Evolutionary conservation across 768 basidiomycete species (phyloP).

Genomic region (Kwoniella mangroviensis): DNA sequence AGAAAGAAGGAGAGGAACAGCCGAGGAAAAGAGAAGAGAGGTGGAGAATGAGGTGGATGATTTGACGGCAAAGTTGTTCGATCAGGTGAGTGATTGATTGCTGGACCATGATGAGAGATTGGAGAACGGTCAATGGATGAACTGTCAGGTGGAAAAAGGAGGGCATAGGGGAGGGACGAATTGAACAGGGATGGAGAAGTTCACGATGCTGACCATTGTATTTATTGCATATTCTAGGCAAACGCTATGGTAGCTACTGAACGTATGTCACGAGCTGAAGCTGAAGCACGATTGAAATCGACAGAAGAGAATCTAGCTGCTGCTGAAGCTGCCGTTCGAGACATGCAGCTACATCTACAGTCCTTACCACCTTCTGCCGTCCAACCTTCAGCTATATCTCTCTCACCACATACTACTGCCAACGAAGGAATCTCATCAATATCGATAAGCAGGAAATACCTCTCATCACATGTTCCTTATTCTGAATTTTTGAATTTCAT

Average conservation of each 20-base stretch:
- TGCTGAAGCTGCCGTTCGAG: constrained; percentile 83
- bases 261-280: constrained; percentile 69
- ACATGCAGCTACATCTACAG: constrained; percentile 87
- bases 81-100: constrained; percentile 55
- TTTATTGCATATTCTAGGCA: constrained; percentile 63
- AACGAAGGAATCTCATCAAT: not conserved
- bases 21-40: constrained; percentile 75
- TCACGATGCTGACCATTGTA: not conserved
- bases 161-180: not conserved
- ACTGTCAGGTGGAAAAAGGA: not conserved
- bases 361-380: constrained; percentile 59
- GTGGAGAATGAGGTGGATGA: constrained; percentile 96
- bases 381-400: not conserved
- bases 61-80: constrained; percentile 85
- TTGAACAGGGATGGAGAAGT: not conserved
- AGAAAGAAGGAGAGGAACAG: constrained; percentile 85
- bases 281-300: constrained; percentile 73
- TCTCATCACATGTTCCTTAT: constrained; percentile 73
- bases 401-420: not conserved
- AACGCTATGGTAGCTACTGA: constrained; percentile 99
- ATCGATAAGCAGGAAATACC: constrained; percentile 30
- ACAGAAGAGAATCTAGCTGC: constrained; percentile 76
- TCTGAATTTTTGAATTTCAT: constrained; percentile 79
- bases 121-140: not conserved
- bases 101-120: too few species aligned